Base-by-base conservation (phyloP, 1,284 basidiomycete species). In the Thecaphora frezii region DNA sequence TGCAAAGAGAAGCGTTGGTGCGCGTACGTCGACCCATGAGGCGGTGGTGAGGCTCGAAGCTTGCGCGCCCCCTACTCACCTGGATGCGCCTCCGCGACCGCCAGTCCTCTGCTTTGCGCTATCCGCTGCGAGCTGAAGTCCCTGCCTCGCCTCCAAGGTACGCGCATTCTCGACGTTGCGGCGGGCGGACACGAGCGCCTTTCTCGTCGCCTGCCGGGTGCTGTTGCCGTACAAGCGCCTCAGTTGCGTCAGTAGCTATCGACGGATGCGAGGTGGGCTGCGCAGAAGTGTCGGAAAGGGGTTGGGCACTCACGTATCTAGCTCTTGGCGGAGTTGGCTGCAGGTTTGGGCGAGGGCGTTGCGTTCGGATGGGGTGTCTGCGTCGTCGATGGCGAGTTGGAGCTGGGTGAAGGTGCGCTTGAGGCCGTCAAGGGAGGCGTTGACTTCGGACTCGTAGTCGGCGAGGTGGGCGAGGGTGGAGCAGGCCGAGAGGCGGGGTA, bases 331-430 rank as follows among this genome's bases (percentile, higher is more conserved):
- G 0, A 55, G 40, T 5, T 52, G 28, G 5, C 44, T 36, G 3
- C 42, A 46, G 4, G 63, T 30, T 0, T 37, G 40, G 1, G 40
- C 16, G 22, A 74, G 24, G n/a, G 54, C 58, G 4, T 44, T 44
- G 12, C 65, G 63, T 33, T 72, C 61, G 1, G 47, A 50, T 1
- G 46, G 37, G 0, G 61, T 43, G 13, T 67, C 68, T 9, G 65
- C 59, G 36, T 74, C 73, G 41, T 73, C 70, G 4, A 65, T 47
- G 21, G 60, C 64, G 39, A 69, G 55, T 10, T 53, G 54, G 37
- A 74, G 57, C 24, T 71, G 51, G 28, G 44, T 51, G 21, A 66
- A 55, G 36, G 70, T 58, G 5, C 58, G 55, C 38, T 59, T 58
- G 43, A 73, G 54, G 2, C 53, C 52, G 13, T 63, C 63, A 28